phyloP scores from a whole-genome alignment of 2,329 filamentous ascomycete genomes.

The Aspergillus sp. region DNA sequence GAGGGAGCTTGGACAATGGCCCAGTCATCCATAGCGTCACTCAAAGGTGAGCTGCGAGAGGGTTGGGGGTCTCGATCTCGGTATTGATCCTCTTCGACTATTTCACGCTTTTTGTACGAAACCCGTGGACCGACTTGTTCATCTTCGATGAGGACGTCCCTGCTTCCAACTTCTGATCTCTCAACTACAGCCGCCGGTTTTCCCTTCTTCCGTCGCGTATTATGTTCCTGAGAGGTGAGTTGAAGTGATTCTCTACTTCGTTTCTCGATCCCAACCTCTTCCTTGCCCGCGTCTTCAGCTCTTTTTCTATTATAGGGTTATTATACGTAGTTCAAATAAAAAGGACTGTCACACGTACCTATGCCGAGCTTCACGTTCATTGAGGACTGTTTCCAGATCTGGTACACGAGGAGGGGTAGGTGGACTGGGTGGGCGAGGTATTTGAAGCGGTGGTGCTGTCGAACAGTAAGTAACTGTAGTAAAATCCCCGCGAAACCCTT shows the following conservation, averaged over 20 bases:
- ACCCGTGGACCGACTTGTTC: slow-evolving; percentile 8
- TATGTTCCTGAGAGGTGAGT: slow-evolving; percentile 17
- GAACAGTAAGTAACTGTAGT: background rate
- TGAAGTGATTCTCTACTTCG: slow-evolving; percentile 36
- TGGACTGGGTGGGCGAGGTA: slow-evolving; percentile 3
- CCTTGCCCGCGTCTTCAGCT: slow-evolving; percentile 56
- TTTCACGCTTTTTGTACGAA: slow-evolving; percentile 43
- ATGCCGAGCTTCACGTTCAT: slow-evolving; percentile 58
- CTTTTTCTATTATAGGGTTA: slow-evolving; percentile 9
- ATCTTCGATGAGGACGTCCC: slow-evolving; percentile 23
- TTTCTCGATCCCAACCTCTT: slow-evolving; percentile 62
- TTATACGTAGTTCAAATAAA: background rate
- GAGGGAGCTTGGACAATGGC: slow-evolving; percentile 80
- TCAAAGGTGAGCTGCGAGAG: slow-evolving; percentile 60
- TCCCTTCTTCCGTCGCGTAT: slow-evolving; percentile 23
- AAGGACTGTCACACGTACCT: slow-evolving; percentile 40
- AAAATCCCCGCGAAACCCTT: slow-evolving; percentile 30
- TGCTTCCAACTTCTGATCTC: slow-evolving; percentile 32
- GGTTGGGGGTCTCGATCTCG: slow-evolving; percentile 66
- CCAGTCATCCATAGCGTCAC: slow-evolving; percentile 67
- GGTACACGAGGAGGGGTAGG: slow-evolving; percentile 28
- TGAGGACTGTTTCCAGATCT: slow-evolving; percentile 40
- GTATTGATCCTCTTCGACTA: slow-evolving; percentile 60
- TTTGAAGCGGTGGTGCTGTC: background rate
- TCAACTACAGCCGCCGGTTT: slow-evolving; percentile 22